phyloP scores from a whole-genome alignment of 208 protist genomes.

The Crithidia acanthocephali region DNA sequence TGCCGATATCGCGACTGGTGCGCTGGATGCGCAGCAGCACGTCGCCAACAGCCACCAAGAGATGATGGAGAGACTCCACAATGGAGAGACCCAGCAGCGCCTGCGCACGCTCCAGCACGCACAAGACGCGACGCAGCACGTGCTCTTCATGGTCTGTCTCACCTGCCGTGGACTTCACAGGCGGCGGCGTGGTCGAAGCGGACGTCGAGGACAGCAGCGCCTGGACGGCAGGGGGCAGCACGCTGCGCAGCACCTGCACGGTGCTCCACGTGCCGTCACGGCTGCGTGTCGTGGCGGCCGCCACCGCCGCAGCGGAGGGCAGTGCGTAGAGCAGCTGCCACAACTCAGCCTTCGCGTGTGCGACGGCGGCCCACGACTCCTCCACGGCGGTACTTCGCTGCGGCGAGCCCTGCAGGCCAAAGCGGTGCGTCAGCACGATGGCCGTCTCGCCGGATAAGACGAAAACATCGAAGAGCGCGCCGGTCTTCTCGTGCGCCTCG shows the following conservation, averaged over 20 bases:
- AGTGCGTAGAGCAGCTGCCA: conserved; percentile 33
- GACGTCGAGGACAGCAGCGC: conserved; percentile 3
- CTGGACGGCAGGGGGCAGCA: conserved; percentile 14
- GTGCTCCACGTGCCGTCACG: not conserved
- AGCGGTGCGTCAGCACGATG: conserved; percentile 29
- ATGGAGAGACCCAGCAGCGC: conserved; percentile 19
- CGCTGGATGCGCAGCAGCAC: conserved; percentile 31
- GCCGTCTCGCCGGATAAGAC: conserved; percentile 31
- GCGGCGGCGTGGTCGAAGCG: no score
- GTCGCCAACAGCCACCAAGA: conserved; percentile 18
- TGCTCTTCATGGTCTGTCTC: conserved; percentile 15
- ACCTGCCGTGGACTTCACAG: no score
- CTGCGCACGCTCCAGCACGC: conserved; percentile 25
- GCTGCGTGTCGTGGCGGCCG: not conserved
- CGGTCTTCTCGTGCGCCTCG: conserved; percentile 13
- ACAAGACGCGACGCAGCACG: conserved; percentile 18
- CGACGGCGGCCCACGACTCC: conserved; percentile 44
- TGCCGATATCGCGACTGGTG: not conserved
- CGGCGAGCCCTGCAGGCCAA: not conserved
- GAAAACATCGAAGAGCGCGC: conserved; percentile 39
- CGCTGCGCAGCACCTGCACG: conserved; percentile 18
- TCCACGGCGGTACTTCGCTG: conserved; percentile 38
- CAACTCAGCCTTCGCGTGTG: conserved; percentile 28
- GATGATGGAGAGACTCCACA: conserved; percentile 34
- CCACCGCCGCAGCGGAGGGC: conserved; percentile 19